Percentiles rank a stretch among this genome's conserved stretches.
Evolutionary conservation across 495 filamentous ascomycete genomes (phyloP).

Genomic region (Trichoderma gamsii): DNA sequence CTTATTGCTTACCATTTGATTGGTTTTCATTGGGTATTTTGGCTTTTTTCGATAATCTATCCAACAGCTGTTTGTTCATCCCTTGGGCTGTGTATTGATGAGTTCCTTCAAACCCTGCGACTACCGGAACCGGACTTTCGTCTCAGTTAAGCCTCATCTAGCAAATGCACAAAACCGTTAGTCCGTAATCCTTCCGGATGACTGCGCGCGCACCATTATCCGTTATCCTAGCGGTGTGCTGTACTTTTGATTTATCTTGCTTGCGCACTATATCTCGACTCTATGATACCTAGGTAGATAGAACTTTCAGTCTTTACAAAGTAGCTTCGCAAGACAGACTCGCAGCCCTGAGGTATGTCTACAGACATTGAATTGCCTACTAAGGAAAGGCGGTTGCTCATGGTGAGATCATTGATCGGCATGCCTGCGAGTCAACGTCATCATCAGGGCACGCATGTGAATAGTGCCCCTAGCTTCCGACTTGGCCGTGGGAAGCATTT

Average conservation of each 20-base stretch:
- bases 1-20: neutral
- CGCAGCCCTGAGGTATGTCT: neutral
- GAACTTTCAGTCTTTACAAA: too few species aligned
- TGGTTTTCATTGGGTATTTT: neutral
- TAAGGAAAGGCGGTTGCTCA: neutral
- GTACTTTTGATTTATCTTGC: too few species aligned
- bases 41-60: neutral
- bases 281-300: too few species aligned
- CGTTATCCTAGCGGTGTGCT: too few species aligned
- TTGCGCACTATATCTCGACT: too few species aligned
- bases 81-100: neutral
- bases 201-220: too few species aligned
- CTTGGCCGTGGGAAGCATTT: neutral
- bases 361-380: neutral
- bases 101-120: neutral
- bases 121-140: neutral
- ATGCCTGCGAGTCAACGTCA: constrained; percentile 6
- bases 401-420: constrained; percentile 10
- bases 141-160: neutral
- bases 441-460: neutral
- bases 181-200: neutral
- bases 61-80: neutral
- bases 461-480: neutral
- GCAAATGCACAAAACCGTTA: neutral
- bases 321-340: neutral